phyloP scores from a whole-genome alignment of 2,329 filamentous ascomycete genomes.

The Paecilomyces sp. region DNA sequence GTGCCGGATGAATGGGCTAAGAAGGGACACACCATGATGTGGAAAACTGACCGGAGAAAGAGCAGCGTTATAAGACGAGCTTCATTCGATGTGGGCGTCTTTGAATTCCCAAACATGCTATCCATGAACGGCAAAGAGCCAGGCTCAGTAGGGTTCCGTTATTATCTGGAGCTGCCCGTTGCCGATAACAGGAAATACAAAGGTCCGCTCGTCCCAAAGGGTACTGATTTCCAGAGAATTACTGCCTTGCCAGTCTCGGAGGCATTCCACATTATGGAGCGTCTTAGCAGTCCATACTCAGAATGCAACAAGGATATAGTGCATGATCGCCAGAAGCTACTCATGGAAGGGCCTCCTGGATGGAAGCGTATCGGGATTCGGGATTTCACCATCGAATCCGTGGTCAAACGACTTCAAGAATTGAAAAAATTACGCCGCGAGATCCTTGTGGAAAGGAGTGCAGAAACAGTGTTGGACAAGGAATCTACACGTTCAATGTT shows the following conservation, averaged over 20 bases:
- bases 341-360: slow-evolving; percentile 28
- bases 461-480: slow-evolving; percentile 28
- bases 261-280: slow-evolving; percentile 27
- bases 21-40: slow-evolving; percentile 20
- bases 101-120: slow-evolving; percentile 45
- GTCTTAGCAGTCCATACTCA: slow-evolving; percentile 27
- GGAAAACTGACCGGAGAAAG: slow-evolving; percentile 14
- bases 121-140: slow-evolving; percentile 37
- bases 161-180: slow-evolving; percentile 41
- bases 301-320: slow-evolving; percentile 27
- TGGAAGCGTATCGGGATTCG: slow-evolving; percentile 38
- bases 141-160: slow-evolving; percentile 40
- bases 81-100: slow-evolving; percentile 37
- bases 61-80: slow-evolving; percentile 24
- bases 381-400: slow-evolving; percentile 23
- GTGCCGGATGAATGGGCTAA: slow-evolving; percentile 29
- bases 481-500: slow-evolving; percentile 26
- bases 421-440: slow-evolving; percentile 28
- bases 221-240: slow-evolving; percentile 14
- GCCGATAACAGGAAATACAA: slow-evolving; percentile 25
- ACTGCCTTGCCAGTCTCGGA: slow-evolving; percentile 19
- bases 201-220: slow-evolving; percentile 12
- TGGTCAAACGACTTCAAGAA: slow-evolving; percentile 28
- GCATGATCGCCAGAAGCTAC: slow-evolving; percentile 27
- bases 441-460: slow-evolving; percentile 20